Base-by-base conservation (phyloP, 2,329 filamentous ascomycete species). In the Botrytis porri region DNA sequence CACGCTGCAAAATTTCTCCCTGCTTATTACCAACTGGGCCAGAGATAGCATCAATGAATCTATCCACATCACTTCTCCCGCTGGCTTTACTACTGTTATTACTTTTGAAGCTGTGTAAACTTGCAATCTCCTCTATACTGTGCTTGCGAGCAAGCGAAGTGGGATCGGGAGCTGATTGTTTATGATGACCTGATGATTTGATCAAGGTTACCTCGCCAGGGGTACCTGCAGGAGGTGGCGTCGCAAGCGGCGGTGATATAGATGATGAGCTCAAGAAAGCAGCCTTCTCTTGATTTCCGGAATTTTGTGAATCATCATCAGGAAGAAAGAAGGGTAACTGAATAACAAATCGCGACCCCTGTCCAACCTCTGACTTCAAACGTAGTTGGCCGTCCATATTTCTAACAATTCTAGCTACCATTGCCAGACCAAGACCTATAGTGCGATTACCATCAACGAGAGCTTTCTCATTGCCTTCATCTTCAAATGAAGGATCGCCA, bases 321-420 rank as follows among this genome's bases (percentile, higher is more conserved):
- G 89, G 90, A 1, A 95, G 80, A 12, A 89, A 85, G 76, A 97
- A 96, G 0, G 92, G 91, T 43, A 97, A 84, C 75, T 93, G 89
- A 37, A 97, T 88, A 32, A 94, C 89, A 76, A 97, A 97, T 70
- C 92, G 87, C 29, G 94, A 95, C 0, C 95, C 94, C 77, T 91
- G 92, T 2, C 92, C 92, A 79, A 92, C 88, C 78, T 96, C 93
- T 0, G 94, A 97, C 78, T 94, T 95, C 1, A 97, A 83, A 2
- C 93, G 89, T 43, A 97, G 82, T 78, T 97, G 94, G 0, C 94
- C 95, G 73, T 95, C 91, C 93, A 97, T 96, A 79, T 94, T 97
- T n/a, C 90, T 88, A 45, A 97, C 86, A 51, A 94, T 93, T 54
- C 94, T 89, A 25, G 93, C 92, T n/a, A 97, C 94, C 20, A 97